Percentiles rank a stretch among this genome's conserved stretches.
Conservation (phyloP, 2,329 filamentous ascomycete species). For the Claviceps capensis region DNA sequence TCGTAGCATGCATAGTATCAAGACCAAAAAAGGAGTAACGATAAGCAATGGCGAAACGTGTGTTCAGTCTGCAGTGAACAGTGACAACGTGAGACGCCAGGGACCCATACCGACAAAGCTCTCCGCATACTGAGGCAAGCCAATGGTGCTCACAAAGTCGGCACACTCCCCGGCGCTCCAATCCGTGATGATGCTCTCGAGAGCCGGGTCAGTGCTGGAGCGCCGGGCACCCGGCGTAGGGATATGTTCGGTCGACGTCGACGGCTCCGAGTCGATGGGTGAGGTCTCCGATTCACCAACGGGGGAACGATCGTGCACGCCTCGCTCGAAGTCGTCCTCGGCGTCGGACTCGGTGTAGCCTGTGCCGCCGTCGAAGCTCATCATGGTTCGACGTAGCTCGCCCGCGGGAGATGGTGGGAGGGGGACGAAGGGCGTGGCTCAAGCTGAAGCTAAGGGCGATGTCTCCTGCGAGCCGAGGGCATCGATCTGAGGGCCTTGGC, state of each 20-base stretch:
- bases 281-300: slow-evolving; percentile 56
- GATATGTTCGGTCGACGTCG: slow-evolving; percentile 58
- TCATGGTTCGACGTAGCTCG: slow-evolving; percentile 18
- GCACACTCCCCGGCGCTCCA: slow-evolving; percentile 82
- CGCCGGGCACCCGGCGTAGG: slow-evolving; percentile 65
- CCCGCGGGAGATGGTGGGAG: background rate
- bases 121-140: slow-evolving; percentile 70
- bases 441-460: background rate
- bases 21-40: too few species aligned
- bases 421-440: background rate
- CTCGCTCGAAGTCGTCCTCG: slow-evolving; percentile 73
- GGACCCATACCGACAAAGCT: slow-evolving; percentile 59
- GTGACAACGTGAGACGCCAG: slow-evolving; percentile 9
- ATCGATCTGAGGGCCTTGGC: background rate
- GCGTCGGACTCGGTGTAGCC: slow-evolving; percentile 69
- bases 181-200: slow-evolving; percentile 62
- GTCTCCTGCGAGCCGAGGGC: background rate
- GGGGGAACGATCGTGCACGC: slow-evolving; percentile 53
- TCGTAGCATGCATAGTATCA: too few species aligned
- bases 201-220: slow-evolving; percentile 49
- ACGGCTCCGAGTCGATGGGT: slow-evolving; percentile 58
- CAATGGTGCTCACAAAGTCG: slow-evolving; percentile 71
- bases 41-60: too few species aligned
- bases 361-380: slow-evolving; percentile 52
- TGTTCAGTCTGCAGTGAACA: background rate